Percentiles rank a stretch among this genome's conserved stretches.
phyloP scores from a whole-genome alignment of 805 yeast species.

The Yarrowia divulgata region DNA sequence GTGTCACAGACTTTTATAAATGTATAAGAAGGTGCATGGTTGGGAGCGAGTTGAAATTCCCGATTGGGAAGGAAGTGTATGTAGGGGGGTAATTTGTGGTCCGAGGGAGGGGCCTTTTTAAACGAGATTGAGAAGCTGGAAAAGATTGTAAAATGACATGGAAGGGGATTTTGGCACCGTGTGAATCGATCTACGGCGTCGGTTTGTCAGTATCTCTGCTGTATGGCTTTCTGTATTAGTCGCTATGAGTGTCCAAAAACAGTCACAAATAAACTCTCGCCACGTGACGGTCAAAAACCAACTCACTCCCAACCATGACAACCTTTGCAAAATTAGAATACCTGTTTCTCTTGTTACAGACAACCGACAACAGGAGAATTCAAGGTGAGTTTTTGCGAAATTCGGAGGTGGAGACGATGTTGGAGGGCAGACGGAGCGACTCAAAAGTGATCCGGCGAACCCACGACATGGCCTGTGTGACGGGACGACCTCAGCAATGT shows the following conservation, averaged over 20 bases:
- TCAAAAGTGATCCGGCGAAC: too few species aligned
- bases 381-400: slow-evolving; percentile 36
- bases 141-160: not conserved
- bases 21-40: not conserved
- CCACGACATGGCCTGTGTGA: too few species aligned
- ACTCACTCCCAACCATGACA: slow-evolving; percentile 40
- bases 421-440: too few species aligned
- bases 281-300: slow-evolving; percentile 12
- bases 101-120: not conserved
- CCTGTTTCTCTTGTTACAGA: slow-evolving; percentile 40
- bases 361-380: slow-evolving; percentile 39
- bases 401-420: not conserved
- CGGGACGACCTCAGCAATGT: too few species aligned
- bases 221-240: not conserved
- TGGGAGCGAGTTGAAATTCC: slow-evolving; percentile 11
- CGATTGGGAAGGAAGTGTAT: not conserved
- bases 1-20: not conserved
- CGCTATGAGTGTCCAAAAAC: not conserved
- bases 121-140: not conserved
- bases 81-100: slow-evolving; percentile 3
- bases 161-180: too few species aligned
- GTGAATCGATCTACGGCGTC: too few species aligned
- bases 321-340: slow-evolving; percentile 37
- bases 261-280: slow-evolving; percentile 22
- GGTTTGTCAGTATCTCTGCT: too few species aligned